Evolutionary conservation across 169 alveolate species (phyloP), one percentile per base, ranked within the genome.

Genomic region (Theileria sp.): DNA sequence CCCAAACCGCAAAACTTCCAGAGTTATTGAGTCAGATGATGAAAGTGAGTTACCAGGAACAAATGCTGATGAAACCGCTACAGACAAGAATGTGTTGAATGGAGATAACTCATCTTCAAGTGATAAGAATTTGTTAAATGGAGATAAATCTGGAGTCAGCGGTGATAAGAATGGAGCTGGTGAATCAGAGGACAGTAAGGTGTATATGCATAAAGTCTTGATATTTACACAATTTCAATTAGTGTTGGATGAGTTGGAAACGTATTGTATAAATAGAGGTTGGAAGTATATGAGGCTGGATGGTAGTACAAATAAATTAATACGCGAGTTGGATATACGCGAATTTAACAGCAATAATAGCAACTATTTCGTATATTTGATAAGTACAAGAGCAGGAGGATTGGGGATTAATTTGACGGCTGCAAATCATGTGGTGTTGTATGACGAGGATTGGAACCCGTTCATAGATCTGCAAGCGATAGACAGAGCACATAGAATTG

Each of bases 371-470:
- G 91, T 95, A 25, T 95, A 93, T 77, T 86, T 95, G 77, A 94
- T 95, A 25, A 88, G 95, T 74, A 94, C 97, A 0, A 86, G 97
- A 54, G 99, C 99, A 8, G 99, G 99, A 32, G 99, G 99, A 17
- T 87, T 97, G 66, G 99, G 99, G 19, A 92, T 98, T 25, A 98
- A 97, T 85, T 91, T 98, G 73, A 96, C 98, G 74, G 98, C 98
- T 30, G 99, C 99, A 13, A 99, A 98, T 92, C 98, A 98, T 64
- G 99, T 98, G 58, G 97, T 98, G 28, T 94, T 98, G 94, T 97
- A 96, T 83, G 99, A 98, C 90, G 98, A 96, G 87, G 99, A 98
- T 88, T 98, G 99, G 99, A 98, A 98, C 86, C 99, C 99, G 0
- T 93, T 98, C 75, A 97, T 97, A 92, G 99, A 98, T 91, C 95